phyloP scores from a whole-genome alignment of 805 yeast species.

The Candida easanensis region DNA sequence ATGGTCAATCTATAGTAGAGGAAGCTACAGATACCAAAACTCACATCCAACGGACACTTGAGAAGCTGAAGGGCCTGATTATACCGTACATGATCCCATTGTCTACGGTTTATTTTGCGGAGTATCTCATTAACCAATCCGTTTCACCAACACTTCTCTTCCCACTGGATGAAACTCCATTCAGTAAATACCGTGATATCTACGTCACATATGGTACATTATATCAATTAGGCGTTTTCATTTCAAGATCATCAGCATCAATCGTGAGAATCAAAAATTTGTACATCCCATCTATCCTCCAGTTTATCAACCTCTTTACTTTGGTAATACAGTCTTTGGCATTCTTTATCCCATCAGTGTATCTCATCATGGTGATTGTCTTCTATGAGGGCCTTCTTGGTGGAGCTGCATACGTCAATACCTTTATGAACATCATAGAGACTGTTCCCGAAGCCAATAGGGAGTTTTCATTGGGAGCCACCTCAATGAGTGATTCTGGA shows the following conservation, averaged over 20 bases:
- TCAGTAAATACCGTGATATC: conserved; percentile 70
- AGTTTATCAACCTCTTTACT: conserved; percentile 56
- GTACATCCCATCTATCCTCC: conserved; percentile 64
- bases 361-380: conserved; percentile 57
- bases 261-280: conserved; percentile 57
- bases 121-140: conserved; percentile 89
- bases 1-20: neutral
- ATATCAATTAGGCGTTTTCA: conserved; percentile 89
- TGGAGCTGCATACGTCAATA: conserved; percentile 87
- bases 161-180: conserved; percentile 69
- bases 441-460: conserved; percentile 47
- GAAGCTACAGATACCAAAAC: neutral
- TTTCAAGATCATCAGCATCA: conserved; percentile 81
- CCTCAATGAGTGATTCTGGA: conserved; percentile 77
- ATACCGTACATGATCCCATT: conserved; percentile 81
- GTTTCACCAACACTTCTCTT: conserved; percentile 84
- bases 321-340: conserved; percentile 64
- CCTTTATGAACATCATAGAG: conserved; percentile 76
- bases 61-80: conserved; percentile 41
- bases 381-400: conserved; percentile 91
- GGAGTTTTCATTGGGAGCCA: conserved; percentile 81
- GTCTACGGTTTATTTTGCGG: conserved; percentile 78
- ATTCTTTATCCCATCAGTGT: conserved; percentile 56
- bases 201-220: conserved; percentile 89
- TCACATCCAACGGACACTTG: conserved; percentile 5